A percentile compares a stretch with the other conserved stretches of the same genome.
phyloP scores from a whole-genome alignment of 805 yeast genomes.

The Yarrowia sp. region DNA sequence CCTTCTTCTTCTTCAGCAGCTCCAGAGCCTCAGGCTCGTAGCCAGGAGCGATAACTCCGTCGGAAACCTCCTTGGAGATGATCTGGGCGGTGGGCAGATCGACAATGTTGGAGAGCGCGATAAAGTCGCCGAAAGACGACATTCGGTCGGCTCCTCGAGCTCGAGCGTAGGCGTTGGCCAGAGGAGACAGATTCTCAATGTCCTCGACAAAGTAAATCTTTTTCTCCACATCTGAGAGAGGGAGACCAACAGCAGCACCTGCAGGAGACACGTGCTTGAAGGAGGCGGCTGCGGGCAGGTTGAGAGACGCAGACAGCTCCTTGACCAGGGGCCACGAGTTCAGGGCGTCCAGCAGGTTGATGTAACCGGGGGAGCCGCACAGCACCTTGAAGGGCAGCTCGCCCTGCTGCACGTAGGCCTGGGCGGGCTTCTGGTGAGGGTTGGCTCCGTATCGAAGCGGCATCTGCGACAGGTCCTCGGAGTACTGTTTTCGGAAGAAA shows the following conservation, averaged over 20 bases:
- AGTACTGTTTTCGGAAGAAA: slow-evolving; percentile 95
- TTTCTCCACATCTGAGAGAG: slow-evolving; percentile 88
- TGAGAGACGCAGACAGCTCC: slow-evolving; percentile 91
- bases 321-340: slow-evolving; percentile 99
- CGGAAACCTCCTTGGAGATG: slow-evolving; percentile 96
- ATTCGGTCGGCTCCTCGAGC: slow-evolving; percentile 99
- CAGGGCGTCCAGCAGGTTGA: slow-evolving; percentile 93
- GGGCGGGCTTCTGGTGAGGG: slow-evolving; percentile 99
- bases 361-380: slow-evolving; percentile 96
- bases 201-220: slow-evolving; percentile 94
- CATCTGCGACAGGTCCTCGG: slow-evolving; percentile 87
- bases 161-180: slow-evolving; percentile 98
- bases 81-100: slow-evolving; percentile 96
- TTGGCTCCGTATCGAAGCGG: slow-evolving; percentile 98
- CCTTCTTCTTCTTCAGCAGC: slow-evolving; percentile 88
- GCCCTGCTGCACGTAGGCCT: slow-evolving; percentile 87
- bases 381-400: slow-evolving; percentile 93
- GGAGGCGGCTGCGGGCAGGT: slow-evolving; percentile 98
- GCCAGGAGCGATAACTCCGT: slow-evolving; percentile 99
- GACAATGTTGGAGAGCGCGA: slow-evolving; percentile 95
- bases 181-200: slow-evolving; percentile 92
- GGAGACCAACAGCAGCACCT: slow-evolving; percentile 97
- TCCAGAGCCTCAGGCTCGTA: slow-evolving; percentile 90
- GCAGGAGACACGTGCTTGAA: slow-evolving; percentile 99
- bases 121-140: slow-evolving; percentile 99